Conservation (phyloP, 345 rosid genomes). For the Salix purpurea region DNA sequence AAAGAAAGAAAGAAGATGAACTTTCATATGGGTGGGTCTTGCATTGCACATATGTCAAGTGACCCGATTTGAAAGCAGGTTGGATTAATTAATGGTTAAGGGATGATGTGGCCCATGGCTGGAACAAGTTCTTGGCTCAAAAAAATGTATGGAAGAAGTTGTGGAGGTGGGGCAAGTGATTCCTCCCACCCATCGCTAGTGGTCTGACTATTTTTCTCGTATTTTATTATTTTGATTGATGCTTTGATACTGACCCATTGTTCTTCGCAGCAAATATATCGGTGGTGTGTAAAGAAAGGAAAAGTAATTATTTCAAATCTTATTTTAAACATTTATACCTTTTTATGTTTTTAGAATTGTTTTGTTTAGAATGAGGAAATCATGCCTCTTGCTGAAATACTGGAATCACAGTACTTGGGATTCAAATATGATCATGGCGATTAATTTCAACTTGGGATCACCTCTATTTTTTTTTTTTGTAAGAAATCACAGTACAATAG, state of each 20-base stretch:
- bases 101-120: slow-evolving; percentile 3
- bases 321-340: background rate
- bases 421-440: no score
- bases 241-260: slow-evolving; percentile 21
- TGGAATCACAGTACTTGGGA: no score
- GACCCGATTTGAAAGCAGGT: slow-evolving; percentile 13
- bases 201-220: slow-evolving; percentile 12
- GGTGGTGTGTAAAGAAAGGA: background rate
- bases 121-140: background rate
- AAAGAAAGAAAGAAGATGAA: slow-evolving; percentile 8
- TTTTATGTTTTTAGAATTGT: background rate
- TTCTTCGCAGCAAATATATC: background rate
- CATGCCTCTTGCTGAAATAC: no score
- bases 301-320: background rate
- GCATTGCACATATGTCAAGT: background rate
- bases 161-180: slow-evolving; percentile 33
- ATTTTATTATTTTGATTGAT: slow-evolving; percentile 5
- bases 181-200: slow-evolving; percentile 35
- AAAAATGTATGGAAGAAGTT: background rate
- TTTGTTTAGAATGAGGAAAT: no score
- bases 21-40: slow-evolving; percentile 8
- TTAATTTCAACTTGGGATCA: no score
- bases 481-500: background rate
- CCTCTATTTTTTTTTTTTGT: no score
- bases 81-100: slow-evolving; percentile 10